Base-by-base conservation (phyloP, 2,329 filamentous ascomycete genomes). In the Diaporthe vaccinii region DNA sequence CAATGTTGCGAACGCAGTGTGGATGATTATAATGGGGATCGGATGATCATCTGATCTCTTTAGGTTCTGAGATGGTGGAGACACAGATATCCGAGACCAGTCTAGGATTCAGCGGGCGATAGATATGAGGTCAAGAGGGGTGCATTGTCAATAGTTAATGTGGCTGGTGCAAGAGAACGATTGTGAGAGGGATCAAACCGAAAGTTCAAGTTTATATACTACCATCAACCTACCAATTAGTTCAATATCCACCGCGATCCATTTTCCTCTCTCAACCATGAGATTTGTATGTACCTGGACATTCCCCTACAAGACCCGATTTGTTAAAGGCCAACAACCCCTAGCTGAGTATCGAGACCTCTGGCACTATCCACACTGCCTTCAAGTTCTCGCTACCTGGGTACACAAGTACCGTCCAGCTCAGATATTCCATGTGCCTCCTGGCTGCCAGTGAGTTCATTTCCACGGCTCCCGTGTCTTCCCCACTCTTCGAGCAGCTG, bases 401-500 rank as follows among this genome's bases (percentile, higher is more conserved):
- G 3, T 12, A 36, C n/a, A 55, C 46, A 3, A 28, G 41, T 65
- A 6, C 61, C 61, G 22, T 69, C 65, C 34, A 69, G 12, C 25
- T 69, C 65, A 31, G 65, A 55, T 28, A 69, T 14, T 2, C 17
- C 34, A 14, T 41, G 65, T 20, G 49, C 46, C 17, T 39, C 34
- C 17, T 69, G 49, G 34, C n/a, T n/a, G 6, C 62, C 65, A 7
- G 49, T 10, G 15, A 69, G 65, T 17, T 69, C 65, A 28, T 55
- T 55, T 1, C 65, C 65, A 39, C 65, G 65, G 25, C 65, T 69
- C 6, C 65, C 65, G 1, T 69, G 46, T 41, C 65, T 55, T 3
- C 62, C 62, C 49, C 65, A 68, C 46, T 68, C 65, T 1, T 68
- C 65, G 2, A 69, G 49, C 14, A 69, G 44, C 34, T 69, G 65